Conservation (phyloP, 169 alveolate genomes). For the Fabrea salina region DNA sequence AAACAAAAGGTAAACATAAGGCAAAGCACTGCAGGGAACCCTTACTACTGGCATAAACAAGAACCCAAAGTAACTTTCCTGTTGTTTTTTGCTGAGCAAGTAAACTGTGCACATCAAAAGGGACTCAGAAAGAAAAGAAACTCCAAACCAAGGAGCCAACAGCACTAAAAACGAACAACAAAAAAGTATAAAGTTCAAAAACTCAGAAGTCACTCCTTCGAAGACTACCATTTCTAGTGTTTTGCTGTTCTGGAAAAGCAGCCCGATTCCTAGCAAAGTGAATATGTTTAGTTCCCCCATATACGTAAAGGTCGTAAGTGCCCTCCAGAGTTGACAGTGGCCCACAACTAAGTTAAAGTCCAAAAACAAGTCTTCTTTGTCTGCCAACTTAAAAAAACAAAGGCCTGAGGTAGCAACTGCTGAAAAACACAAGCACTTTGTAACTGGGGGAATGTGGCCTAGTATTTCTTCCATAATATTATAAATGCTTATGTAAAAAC, state of each 20-base stretch:
- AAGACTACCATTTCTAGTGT: constrained; percentile 13
- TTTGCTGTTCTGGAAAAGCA: neutral
- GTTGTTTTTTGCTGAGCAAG: neutral
- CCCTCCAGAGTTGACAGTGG: constrained; percentile 2
- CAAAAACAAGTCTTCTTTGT: constrained; percentile 12
- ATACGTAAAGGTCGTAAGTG: constrained; percentile 11
- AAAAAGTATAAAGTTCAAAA: neutral
- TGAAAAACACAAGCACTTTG: neutral
- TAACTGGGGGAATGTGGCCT: constrained; percentile 21
- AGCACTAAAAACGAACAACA: neutral
- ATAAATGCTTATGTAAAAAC: no score
- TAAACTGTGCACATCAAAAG: constrained; percentile 24
- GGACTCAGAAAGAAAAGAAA: constrained; percentile 14
- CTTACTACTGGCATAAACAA: neutral
- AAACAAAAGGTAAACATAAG: constrained; percentile 15
- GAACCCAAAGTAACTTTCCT: neutral
- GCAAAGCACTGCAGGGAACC: constrained; percentile 5
- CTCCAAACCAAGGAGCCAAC: neutral
- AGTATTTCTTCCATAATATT: constrained; percentile 28
- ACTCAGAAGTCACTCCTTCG: constrained; percentile 21
- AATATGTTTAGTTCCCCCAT: neutral
- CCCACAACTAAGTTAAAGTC: neutral
- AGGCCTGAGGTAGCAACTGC: neutral
- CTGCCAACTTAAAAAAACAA: constrained; percentile 13
- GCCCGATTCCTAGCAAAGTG: neutral